Conservation (phyloP, 345 rosid genomes). For the Aethionema arabicum region DNA sequence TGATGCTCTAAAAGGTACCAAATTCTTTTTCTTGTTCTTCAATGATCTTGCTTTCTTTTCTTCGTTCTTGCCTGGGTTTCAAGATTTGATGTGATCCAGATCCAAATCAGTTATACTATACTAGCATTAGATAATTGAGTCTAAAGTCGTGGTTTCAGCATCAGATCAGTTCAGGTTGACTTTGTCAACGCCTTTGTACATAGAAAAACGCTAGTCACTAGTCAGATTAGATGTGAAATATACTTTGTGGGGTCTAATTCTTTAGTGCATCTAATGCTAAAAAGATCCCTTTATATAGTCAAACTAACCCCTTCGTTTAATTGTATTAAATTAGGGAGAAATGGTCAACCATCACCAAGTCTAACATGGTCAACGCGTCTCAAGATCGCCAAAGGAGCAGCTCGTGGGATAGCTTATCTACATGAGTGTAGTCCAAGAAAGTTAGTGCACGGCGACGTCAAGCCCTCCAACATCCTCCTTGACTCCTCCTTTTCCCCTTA, state of each 20-base stretch:
- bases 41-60: neutral
- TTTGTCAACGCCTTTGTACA: slow-evolving; percentile 15
- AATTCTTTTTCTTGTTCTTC: neutral
- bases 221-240: slow-evolving; percentile 29
- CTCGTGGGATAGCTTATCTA: slow-evolving; percentile 91
- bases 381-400: slow-evolving; percentile 80
- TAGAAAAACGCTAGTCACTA: too few species aligned
- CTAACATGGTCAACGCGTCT: slow-evolving; percentile 88
- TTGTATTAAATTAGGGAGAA: slow-evolving; percentile 54
- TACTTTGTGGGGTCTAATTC: slow-evolving; percentile 26
- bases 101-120: neutral
- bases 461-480: slow-evolving; percentile 89
- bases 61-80: neutral
- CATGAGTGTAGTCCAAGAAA: slow-evolving; percentile 98
- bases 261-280: slow-evolving; percentile 10
- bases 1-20: slow-evolving; percentile 73
- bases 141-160: neutral
- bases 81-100: neutral
- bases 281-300: slow-evolving; percentile 1
- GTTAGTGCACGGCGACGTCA: slow-evolving; percentile 84
- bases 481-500: slow-evolving; percentile 71
- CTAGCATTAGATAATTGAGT: neutral
- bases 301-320: neutral
- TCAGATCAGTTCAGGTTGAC: slow-evolving; percentile 3
- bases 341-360: slow-evolving; percentile 69